Base-by-base conservation (phyloP, 2,329 filamentous ascomycete species). In the Pseudocercospora macadamiae region DNA sequence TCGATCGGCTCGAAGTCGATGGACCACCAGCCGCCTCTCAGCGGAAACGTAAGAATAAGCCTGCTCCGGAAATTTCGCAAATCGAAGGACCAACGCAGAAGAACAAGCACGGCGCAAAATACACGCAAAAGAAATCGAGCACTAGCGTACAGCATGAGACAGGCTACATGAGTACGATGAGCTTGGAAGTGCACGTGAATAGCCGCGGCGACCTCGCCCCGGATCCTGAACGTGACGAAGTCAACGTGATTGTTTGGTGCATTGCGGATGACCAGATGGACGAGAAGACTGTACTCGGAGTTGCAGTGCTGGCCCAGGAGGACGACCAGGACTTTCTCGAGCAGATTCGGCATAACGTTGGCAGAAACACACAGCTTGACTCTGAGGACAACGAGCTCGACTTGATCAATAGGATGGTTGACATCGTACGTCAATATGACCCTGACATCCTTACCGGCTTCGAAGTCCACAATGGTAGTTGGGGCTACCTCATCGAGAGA, bases 141-240 rank as follows among this genome's bases (percentile, higher is more conserved):
- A 89, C 88, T 0, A 91, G 87, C 65, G 86, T 96, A 16, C 85
- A 91, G 68, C 90, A 93, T 65, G 91, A 96, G 73, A 87, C 86
- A 2, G 90, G 95, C 66, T 96, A 96, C 73, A 97, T 99, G 95
- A 96, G 90, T 66, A 91, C 89, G 16, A 93, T 99, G 90, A 96
- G 92, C 65, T 76, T 99, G 5, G 95, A 99, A 72, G 78, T 97
- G 3, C 93, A 99, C 71, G 88, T 96, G 62, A 96, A 96, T 67
- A 95, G 89, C 3, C 84, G 93, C 56, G 91, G 86, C 5, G 86
- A 85, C 49, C 81, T 97, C 7, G 84, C 91, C 2, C 92, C 95
- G 1, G 92, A 99, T 69, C 95, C 95, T 0, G 91, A 93, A 66
- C 84, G 96, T 66, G 95, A 99, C 72, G 90, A 93, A 67, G 85